These are phyloP conservation scores for Fusarium miscanthi DNA, from an alignment of 2,329 filamentous ascomycete genomes.

Conservation along the genomic window DNA sequence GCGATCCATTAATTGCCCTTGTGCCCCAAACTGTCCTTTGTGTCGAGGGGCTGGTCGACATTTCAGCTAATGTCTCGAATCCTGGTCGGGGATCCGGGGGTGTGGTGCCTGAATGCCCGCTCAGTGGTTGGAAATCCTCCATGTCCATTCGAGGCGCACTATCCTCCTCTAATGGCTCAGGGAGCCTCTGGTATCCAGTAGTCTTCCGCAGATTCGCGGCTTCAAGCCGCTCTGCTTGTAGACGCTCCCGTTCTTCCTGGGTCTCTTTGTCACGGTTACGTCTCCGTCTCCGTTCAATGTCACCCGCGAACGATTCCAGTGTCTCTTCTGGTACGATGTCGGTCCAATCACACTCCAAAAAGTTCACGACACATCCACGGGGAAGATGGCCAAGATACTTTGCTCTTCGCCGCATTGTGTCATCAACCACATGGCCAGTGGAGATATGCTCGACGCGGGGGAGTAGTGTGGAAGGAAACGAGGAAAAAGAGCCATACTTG, in stretches of 20 bases:
- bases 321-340: conserved; percentile 83
- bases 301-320: conserved; percentile 78
- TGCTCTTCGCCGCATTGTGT: conserved; percentile 81
- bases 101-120: conserved; percentile 60
- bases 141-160: conserved; percentile 57
- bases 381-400: conserved; percentile 91
- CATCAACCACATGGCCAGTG: conserved; percentile 87
- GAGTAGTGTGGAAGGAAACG: conserved; percentile 86
- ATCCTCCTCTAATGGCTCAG: conserved; percentile 54
- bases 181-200: conserved; percentile 53
- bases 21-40: conserved; percentile 95
- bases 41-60: conserved; percentile 83
- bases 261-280: conserved; percentile 84
- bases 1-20: conserved; percentile 70
- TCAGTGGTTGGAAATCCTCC: conserved; percentile 74
- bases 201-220: conserved; percentile 72
- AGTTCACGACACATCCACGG: conserved; percentile 89
- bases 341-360: conserved; percentile 95
- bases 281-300: conserved; percentile 81
- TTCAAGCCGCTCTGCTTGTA: conserved; percentile 84
- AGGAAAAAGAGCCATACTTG: conserved; percentile 83
- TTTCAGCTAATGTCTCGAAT: conserved; percentile 76
- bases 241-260: conserved; percentile 85
- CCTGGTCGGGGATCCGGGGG: conserved; percentile 68
- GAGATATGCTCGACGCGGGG: conserved; percentile 91